phyloP scores from a whole-genome alignment of 306 rosid genomes.

The Cucurbita pepo region DNA sequence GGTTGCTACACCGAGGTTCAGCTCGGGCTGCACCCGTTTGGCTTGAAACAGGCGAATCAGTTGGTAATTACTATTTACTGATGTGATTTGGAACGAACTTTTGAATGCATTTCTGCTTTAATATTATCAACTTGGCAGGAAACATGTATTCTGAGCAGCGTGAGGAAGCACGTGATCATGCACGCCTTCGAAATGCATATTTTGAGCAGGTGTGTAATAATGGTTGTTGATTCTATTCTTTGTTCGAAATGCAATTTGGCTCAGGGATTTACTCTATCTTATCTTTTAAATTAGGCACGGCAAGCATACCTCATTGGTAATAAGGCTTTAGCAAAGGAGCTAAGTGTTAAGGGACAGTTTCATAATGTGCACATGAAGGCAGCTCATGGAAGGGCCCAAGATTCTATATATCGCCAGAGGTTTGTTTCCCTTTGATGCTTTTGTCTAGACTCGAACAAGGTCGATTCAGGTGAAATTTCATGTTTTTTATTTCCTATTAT shows the following conservation, averaged over 20 bases:
- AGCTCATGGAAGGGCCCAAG: conserved; percentile 94
- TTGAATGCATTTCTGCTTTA: conserved; percentile 23
- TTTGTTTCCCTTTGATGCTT: conserved; percentile 27
- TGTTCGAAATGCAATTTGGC: neutral
- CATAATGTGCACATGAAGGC: conserved; percentile 91
- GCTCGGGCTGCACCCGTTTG: conserved; percentile 67
- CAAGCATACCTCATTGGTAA: conserved; percentile 88
- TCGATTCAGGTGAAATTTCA: conserved; percentile 2
- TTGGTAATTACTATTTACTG: conserved; percentile 56
- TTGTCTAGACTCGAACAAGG: neutral
- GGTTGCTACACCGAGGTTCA: conserved; percentile 58
- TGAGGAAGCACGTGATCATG: conserved; percentile 98
- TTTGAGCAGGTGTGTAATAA: conserved; percentile 72
- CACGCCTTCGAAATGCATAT: conserved; percentile 80
- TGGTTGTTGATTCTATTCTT: conserved; percentile 4
- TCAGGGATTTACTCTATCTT: conserved; percentile 7
- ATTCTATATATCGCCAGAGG: conserved; percentile 91
- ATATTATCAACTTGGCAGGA: conserved; percentile 60
- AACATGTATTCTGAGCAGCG: conserved; percentile 84
- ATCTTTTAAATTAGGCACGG: conserved; percentile 53
- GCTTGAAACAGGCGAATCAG: conserved; percentile 97
- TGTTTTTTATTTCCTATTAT: conserved; percentile 2
- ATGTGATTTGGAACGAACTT: conserved; percentile 12
- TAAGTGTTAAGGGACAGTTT: conserved; percentile 77
- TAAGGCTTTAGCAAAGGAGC: conserved; percentile 85